A percentile compares a stretch with the other conserved stretches of the same genome.
Evolutionary conservation across 768 basidiomycete genomes (phyloP).

Genomic region (Tulasnella sp.): DNA sequence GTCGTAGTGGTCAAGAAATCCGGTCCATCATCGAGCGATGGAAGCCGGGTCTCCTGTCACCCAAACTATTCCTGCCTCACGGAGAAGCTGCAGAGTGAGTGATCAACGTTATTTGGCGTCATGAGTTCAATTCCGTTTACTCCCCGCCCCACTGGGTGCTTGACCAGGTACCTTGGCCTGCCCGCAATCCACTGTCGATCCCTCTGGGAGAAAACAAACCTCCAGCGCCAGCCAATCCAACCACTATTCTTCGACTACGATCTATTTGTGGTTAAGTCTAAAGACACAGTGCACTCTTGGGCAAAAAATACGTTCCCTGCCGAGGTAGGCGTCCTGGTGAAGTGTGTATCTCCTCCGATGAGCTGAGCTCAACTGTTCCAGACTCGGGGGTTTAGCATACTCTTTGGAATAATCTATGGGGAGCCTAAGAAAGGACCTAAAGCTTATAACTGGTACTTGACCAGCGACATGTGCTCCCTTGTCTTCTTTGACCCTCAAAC

Average conservation of each 20-base stretch:
- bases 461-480: neutral
- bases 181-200: neutral
- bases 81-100: neutral
- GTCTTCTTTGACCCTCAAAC: constrained; percentile 9
- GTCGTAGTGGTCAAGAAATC: neutral
- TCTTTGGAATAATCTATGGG: neutral
- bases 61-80: neutral
- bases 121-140: too few relatives aligned
- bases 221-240: neutral
- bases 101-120: too few relatives aligned
- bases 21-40: neutral
- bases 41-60: neutral
- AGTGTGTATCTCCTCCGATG: too few relatives aligned
- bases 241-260: neutral
- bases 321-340: neutral
- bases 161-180: neutral
- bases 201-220: neutral
- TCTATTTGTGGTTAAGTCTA: neutral
- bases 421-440: neutral
- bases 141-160: too few relatives aligned
- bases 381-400: neutral
- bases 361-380: neutral
- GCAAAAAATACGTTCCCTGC: neutral
- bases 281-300: neutral
- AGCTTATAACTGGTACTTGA: constrained; percentile 4